A percentile compares a stretch with the other conserved stretches of the same genome.
phyloP scores from a whole-genome alignment of 1,139 yeast genomes.

The Suhomyces maxii region DNA sequence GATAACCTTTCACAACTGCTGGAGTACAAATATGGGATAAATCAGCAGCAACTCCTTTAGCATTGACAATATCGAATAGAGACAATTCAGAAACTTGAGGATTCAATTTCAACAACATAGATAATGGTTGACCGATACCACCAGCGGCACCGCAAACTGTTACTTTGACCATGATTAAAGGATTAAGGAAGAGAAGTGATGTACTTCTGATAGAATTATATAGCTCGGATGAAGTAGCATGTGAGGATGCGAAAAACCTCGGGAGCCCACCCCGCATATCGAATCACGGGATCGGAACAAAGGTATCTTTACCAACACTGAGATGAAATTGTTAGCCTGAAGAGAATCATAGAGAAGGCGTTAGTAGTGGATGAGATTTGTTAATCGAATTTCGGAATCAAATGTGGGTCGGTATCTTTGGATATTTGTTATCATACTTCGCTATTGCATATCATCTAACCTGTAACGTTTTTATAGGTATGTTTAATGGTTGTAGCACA shows the following conservation, averaged over 20 bases:
- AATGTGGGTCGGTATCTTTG: no score
- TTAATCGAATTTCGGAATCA: no score
- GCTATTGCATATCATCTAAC: no score
- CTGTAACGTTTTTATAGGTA: no score
- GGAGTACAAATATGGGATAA: constrained; percentile 67
- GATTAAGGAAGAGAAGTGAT: not conserved
- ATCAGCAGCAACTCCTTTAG: constrained; percentile 73
- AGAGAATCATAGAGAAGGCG: no score
- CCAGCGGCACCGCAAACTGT: constrained; percentile 81
- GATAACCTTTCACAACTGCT: constrained; percentile 57
- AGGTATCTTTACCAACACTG: no score
- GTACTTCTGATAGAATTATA: no score
- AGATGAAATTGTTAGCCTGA: no score
- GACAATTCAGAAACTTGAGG: constrained; percentile 56
- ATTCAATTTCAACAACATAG: constrained; percentile 61
- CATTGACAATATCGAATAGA: constrained; percentile 65
- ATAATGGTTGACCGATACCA: constrained; percentile 78
- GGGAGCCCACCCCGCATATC: constrained; percentile 4
- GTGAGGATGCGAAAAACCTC: constrained; percentile 6
- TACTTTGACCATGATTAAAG: constrained; percentile 55
- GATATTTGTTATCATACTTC: no score
- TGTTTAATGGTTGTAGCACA: no score
- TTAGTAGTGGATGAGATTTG: no score
- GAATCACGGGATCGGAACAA: not conserved
- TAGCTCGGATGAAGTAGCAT: not conserved